phyloP scores from a whole-genome alignment of 1,284 basidiomycete species.

The Ceratobasidium sp. region DNA sequence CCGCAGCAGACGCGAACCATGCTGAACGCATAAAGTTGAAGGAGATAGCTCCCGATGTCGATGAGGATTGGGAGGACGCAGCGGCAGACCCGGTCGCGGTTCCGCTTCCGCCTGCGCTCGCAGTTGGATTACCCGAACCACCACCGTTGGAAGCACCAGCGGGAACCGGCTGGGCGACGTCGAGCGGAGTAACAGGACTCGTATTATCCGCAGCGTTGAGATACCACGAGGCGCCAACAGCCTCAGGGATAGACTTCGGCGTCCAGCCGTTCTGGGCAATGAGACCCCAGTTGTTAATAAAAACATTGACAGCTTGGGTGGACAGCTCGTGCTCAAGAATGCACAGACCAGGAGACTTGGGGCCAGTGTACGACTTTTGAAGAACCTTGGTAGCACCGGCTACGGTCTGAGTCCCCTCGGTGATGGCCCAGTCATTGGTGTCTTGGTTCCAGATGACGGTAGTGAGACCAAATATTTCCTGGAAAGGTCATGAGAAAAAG shows the following conservation, averaged over 20 bases:
- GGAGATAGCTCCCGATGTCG: constrained; percentile 7
- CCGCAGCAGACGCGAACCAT: constrained; percentile 23
- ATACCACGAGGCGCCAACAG: constrained; percentile 51
- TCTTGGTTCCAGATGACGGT: constrained; percentile 56
- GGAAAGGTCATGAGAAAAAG: neutral
- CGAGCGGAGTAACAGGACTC: constrained; percentile 28
- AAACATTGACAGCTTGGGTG: constrained; percentile 56
- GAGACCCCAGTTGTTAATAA: constrained; percentile 57
- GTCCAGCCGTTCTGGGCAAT: constrained; percentile 57
- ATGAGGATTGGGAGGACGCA: neutral
- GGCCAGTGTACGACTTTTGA: constrained; percentile 42
- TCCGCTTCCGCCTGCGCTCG: neutral
- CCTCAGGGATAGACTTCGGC: constrained; percentile 52
- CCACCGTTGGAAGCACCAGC: neutral
- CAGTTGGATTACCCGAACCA: constrained; percentile 6
- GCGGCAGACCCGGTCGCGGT: constrained; percentile 5
- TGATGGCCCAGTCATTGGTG: constrained; percentile 51
- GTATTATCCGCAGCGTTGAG: constrained; percentile 51
- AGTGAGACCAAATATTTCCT: constrained; percentile 51
- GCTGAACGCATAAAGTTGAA: neutral
- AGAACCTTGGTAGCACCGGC: constrained; percentile 41
- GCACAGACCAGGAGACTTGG: constrained; percentile 55
- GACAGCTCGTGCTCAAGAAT: constrained; percentile 62
- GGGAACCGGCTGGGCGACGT: constrained; percentile 23
- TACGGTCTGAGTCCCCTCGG: constrained; percentile 44